Evolutionary conservation across 73 alveolate genomes (phyloP), one percentile per base, ranked within the genome.

Genomic region (Paramecium octaurelia): DNA sequence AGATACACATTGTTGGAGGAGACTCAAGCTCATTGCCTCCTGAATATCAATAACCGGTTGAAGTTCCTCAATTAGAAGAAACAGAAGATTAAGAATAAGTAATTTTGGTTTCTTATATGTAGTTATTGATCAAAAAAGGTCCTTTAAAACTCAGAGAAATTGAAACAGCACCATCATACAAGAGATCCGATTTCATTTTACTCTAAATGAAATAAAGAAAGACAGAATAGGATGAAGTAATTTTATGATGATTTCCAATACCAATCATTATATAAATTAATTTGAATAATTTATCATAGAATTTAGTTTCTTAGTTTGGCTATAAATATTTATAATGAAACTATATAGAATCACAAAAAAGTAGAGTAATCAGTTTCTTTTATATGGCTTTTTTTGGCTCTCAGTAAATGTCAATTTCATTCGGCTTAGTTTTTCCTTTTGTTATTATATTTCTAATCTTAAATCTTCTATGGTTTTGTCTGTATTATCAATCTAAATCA

Each of bases 401-500:
- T 80, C 91, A 8, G 91, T 80, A 48, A 80, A 80, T 38, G 46
- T 44, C 29, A 80, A 43, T 24, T 80, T 80, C 91, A 80, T 80
- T 44, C 76, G 8, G 46, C 64, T 31, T 46, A 80, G 16, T 23
- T 80, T 80, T 11, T 80, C 70, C 24, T 80, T 80, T 48, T 80
- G 9, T 42, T 31, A 4, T 80, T 80, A 80, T 20, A 80, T 80
- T 18, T 80, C 91, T 46, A 14, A 40, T 80, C 91, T 80, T 42
- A 80, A 48, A 44, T 80, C 91, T 80, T 80, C 91, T 38, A 80
- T 80, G 0, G 91, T 80, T 35, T 80, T 80, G 18, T 80, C 91
- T 1, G 91, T 80, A 44, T 42, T 31, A 20, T 80, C 91, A 24
- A 18, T 44, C 10, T 75, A 18, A 54, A 54, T 54, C 31, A 54